Conservation (phyloP, 768 basidiomycete species). For the Agaricus subrufescens region DNA sequence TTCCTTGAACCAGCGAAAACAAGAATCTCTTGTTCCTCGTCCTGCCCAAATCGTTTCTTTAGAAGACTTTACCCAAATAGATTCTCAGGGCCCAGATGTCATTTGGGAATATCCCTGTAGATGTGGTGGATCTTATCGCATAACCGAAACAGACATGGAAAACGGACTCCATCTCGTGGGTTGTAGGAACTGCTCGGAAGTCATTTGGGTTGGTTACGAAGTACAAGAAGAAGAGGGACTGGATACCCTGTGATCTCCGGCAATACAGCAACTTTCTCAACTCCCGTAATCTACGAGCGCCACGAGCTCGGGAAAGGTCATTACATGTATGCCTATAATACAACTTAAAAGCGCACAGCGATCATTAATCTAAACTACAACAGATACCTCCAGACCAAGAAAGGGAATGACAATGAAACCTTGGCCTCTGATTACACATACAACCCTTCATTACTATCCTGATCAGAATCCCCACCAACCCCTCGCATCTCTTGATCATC, state of each 20-base stretch:
- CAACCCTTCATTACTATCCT: slow-evolving; percentile 7
- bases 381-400: neutral
- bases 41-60: slow-evolving; percentile 78
- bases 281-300: too few species aligned
- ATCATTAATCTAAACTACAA: neutral
- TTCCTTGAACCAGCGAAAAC: slow-evolving; percentile 12
- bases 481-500: slow-evolving; percentile 2
- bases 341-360: too few species aligned
- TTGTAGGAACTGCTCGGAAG: slow-evolving; percentile 77
- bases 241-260: too few species aligned
- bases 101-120: slow-evolving; percentile 63
- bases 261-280: too few species aligned
- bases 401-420: neutral
- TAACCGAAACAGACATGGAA: slow-evolving; percentile 59
- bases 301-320: too few species aligned
- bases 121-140: slow-evolving; percentile 65
- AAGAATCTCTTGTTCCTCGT: slow-evolving; percentile 35
- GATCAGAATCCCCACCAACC: neutral
- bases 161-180: slow-evolving; percentile 65
- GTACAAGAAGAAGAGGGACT: slow-evolving; percentile 22
- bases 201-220: slow-evolving; percentile 84
- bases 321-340: neutral
- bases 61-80: slow-evolving; percentile 48
- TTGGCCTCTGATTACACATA: neutral
- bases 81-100: slow-evolving; percentile 22